Base-by-base conservation (phyloP, 208 protist species). In the Borovskyia barvae region DNA sequence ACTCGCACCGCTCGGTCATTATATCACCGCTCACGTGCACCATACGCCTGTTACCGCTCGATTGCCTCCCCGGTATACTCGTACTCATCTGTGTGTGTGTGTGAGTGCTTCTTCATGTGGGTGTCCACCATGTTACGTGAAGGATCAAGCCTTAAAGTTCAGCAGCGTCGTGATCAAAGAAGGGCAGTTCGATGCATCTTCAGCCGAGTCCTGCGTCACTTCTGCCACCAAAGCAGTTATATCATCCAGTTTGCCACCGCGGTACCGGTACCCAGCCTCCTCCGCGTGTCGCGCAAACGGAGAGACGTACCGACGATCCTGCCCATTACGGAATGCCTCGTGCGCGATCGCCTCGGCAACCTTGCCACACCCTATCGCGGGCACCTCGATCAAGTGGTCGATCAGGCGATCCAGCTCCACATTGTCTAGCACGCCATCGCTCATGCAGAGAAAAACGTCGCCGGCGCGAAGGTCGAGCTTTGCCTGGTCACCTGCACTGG, bases 381-480 rank as follows among this genome's bases (percentile, higher is more conserved):
- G 41, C 20, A 87, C 81, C 35, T 76, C 42, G 14, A 49, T 45
- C 9, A 95, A 43, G 39, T 80, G 71, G 5, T 54, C 36, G 19
- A 95, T 41, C 20, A 95, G 66, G 14, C 76, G 76, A 15, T 82
- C 69, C 32, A 76, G 17, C 8, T 92, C 76, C 11, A 95, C 78
- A 47, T 95, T 95, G 58, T 95, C 90, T 0, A 87, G 66, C 6
- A 95, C 71, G 26, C 90, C 90, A 46, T 95, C 90, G 40, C 82
- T 91, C 17, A 80, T 77, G 42, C 79, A 89, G 33, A 95, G 42
- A 28, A 93, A 82, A 2, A 93, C 56, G 39, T 95, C 90, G 3
- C 75, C 80, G 15, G 76, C 74, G 28, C 72, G 69, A 37, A 93
- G 46, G 40, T 85, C 71, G 6, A 95, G 59, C 40, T 71, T 77